Percentiles rank a stretch among this genome's conserved stretches.
phyloP scores from a whole-genome alignment of 2,329 filamentous ascomycete genomes.

The Sclerotinia borealis region DNA sequence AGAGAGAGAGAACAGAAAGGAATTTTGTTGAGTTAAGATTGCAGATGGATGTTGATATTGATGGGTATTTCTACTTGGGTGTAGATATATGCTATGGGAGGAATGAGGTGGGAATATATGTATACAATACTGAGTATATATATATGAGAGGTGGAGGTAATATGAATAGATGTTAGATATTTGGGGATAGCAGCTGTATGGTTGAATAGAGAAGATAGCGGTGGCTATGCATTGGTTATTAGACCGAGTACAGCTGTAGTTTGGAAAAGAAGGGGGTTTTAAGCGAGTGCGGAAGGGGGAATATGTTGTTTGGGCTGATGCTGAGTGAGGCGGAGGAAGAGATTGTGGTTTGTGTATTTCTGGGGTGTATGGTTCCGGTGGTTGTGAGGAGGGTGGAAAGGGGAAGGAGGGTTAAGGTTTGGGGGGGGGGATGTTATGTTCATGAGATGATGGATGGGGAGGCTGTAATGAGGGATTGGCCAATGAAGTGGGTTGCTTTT shows the following conservation, averaged over 20 bases:
- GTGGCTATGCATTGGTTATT: constrained; percentile 13
- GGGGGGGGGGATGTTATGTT: constrained; percentile 22
- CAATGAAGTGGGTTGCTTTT: neutral
- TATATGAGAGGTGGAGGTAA: too few relatives aligned
- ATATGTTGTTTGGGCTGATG: constrained; percentile 10
- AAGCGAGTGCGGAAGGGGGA: neutral
- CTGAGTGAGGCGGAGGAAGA: constrained; percentile 3
- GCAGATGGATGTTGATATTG: too few relatives aligned
- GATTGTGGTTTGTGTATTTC: constrained; percentile 22
- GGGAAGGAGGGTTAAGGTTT: constrained; percentile 4
- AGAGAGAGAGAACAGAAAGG: too few relatives aligned
- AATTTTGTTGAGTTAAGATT: too few relatives aligned
- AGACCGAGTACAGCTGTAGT: constrained; percentile 18
- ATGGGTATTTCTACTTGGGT: too few relatives aligned
- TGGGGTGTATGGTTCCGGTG: constrained; percentile 24
- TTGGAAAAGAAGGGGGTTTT: constrained; percentile 17
- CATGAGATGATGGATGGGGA: constrained; percentile 23
- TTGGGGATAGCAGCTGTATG: too few relatives aligned
- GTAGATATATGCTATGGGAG: too few relatives aligned
- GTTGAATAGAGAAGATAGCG: neutral
- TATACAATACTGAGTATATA: too few relatives aligned
- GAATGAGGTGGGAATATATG: too few relatives aligned
- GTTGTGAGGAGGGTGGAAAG: neutral
- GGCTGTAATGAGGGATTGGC: neutral
- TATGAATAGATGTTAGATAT: too few relatives aligned